Conservation (phyloP, 2,329 filamentous ascomycete genomes). For the Cryphonectria carpinicola region DNA sequence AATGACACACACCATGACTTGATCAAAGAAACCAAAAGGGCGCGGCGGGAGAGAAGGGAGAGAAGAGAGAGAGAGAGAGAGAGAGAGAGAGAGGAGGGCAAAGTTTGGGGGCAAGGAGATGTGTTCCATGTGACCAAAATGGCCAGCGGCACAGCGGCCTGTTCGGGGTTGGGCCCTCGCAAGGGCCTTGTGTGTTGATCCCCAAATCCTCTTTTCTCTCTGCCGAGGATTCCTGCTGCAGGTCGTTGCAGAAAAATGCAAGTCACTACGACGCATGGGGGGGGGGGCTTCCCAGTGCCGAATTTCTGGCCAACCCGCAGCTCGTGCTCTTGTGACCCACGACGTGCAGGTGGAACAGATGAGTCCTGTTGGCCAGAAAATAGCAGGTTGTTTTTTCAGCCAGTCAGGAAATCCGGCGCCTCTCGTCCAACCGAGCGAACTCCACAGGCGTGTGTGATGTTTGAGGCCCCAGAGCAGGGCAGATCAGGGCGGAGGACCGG, state of each 20-base stretch:
- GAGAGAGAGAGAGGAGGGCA: background rate
- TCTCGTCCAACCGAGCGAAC: constrained; percentile 19
- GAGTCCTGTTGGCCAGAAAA: constrained; percentile 28
- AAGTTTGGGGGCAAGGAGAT: background rate
- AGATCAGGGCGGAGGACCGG: background rate
- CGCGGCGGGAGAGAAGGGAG: background rate
- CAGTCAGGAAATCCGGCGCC: constrained; percentile 19
- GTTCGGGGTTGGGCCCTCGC: constrained; percentile 2
- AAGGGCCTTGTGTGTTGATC: background rate
- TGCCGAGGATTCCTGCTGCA: constrained; percentile 10
- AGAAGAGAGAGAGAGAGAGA: background rate
- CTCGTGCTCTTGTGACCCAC: background rate
- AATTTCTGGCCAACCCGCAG: constrained; percentile 26
- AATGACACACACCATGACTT: constrained; percentile 8
- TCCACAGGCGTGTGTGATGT: constrained; percentile 12
- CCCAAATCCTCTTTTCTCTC: background rate
- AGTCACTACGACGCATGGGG: background rate
- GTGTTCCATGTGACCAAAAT: constrained; percentile 12
- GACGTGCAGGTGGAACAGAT: background rate
- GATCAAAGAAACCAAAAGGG: background rate
- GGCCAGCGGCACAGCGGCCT: constrained; percentile 10
- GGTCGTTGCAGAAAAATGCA: constrained; percentile 6
- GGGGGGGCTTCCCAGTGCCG: background rate
- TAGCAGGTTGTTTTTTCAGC: constrained; percentile 19
- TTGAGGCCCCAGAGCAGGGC: background rate